Conservation (phyloP, 2,329 filamentous ascomycete genomes). For the Xylaria multiplex region DNA sequence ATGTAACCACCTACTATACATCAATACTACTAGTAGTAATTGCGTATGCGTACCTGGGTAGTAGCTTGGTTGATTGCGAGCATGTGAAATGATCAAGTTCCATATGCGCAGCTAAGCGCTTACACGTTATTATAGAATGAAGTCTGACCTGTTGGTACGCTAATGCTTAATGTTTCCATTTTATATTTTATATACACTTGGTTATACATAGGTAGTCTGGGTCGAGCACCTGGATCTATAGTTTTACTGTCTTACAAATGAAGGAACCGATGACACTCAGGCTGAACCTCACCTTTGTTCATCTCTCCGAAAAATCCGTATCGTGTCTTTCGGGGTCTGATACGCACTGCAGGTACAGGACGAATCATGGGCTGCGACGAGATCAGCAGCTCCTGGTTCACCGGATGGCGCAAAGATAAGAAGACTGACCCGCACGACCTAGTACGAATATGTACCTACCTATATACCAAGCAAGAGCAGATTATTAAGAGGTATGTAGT, state of each 20-base stretch:
- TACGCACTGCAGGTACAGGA: slow-evolving; percentile 36
- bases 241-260: neutral
- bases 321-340: slow-evolving; percentile 27
- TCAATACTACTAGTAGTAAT: neutral
- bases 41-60: too few relatives aligned
- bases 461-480: too few relatives aligned
- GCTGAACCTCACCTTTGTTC: slow-evolving; percentile 28
- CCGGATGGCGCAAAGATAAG: slow-evolving; percentile 38
- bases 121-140: too few relatives aligned
- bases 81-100: slow-evolving; percentile 19
- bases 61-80: neutral
- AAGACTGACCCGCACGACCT: slow-evolving; percentile 21
- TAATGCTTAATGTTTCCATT: neutral
- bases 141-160: neutral
- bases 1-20: neutral
- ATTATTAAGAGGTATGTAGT: too few relatives aligned
- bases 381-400: slow-evolving; percentile 34
- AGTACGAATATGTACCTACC: too few relatives aligned
- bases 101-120: neutral
- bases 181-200: too few relatives aligned
- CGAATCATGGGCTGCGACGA: slow-evolving; percentile 33
- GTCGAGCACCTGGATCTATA: too few relatives aligned
- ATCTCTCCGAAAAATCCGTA: slow-evolving; percentile 27
- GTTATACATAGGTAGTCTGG: too few relatives aligned
- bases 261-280: slow-evolving; percentile 21